Evolutionary conservation across 495 filamentous ascomycete genomes (phyloP).

Genomic region (Sabuloglossum arenarium): DNA sequence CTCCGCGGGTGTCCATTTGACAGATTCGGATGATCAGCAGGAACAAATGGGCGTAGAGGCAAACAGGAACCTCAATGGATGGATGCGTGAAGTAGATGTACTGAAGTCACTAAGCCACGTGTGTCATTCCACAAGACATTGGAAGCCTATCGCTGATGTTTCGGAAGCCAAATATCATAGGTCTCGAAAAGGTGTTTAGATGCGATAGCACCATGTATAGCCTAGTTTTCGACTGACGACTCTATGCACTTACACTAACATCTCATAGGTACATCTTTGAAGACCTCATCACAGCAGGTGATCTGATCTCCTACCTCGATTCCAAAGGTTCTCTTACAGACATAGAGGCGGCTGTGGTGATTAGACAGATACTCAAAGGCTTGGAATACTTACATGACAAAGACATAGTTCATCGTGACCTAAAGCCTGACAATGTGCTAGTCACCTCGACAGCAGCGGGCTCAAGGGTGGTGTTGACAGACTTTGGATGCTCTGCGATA

Average conservation of each 20-base stretch:
- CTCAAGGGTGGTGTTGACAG: conserved; percentile 42
- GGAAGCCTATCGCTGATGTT: conserved; percentile 9
- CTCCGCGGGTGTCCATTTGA: background rate
- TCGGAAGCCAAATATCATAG: conserved; percentile 38
- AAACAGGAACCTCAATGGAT: conserved; percentile 9
- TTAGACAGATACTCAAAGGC: conserved; percentile 37
- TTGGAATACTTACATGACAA: conserved; percentile 25
- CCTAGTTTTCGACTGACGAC: background rate
- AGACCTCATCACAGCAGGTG: conserved; percentile 41
- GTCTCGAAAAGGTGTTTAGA: conserved; percentile 29
- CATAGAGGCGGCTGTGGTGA: conserved; percentile 30
- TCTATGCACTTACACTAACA: background rate
- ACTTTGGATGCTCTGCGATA: conserved; percentile 37
- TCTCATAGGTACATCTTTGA: conserved; percentile 38
- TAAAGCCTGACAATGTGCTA: conserved; percentile 54
- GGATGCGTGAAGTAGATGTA: conserved; percentile 31
- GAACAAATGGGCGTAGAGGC: background rate
- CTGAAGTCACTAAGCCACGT: conserved; percentile 39
- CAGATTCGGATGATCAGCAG: background rate
- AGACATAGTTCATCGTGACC: conserved; percentile 37
- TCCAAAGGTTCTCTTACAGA: conserved; percentile 26
- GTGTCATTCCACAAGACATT: conserved; percentile 4
- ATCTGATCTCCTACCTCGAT: conserved; percentile 40
- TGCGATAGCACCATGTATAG: conserved; percentile 27
- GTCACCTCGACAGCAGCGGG: conserved; percentile 24